phyloP scores from a whole-genome alignment of 139 green algal genomes.

The Raphidocelis subcapitata region DNA sequence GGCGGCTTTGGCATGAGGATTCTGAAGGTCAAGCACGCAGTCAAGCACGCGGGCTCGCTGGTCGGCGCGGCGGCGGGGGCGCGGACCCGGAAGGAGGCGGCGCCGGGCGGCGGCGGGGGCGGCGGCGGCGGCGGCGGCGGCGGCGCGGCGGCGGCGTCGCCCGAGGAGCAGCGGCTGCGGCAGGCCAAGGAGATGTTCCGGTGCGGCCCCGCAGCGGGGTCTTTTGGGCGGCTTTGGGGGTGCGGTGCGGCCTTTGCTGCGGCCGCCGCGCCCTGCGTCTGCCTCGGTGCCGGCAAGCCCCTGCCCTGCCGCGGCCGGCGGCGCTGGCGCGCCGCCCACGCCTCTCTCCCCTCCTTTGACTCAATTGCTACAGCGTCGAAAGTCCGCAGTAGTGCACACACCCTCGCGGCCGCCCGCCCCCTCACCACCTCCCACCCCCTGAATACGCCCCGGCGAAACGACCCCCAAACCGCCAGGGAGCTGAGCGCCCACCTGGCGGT shows the following conservation, averaged over 20 bases:
- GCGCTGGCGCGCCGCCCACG: too few species aligned
- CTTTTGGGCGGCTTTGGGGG: background rate
- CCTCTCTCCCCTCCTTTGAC: too few species aligned
- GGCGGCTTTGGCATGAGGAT: too few species aligned
- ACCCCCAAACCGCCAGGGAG: conserved; percentile 14
- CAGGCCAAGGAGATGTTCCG: conserved; percentile 45
- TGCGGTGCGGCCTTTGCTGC: too few species aligned
- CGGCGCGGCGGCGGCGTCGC: conserved; percentile 15
- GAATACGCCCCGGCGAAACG: too few species aligned
- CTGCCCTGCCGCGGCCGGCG: too few species aligned
- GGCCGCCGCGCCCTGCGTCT: too few species aligned
- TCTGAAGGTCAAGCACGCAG: too few species aligned
- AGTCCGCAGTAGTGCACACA: too few species aligned
- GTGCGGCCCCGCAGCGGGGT: conserved; percentile 2
- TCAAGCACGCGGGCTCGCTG: too few species aligned
- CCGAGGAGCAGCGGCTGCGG: conserved; percentile 32
- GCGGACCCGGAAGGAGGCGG: background rate
- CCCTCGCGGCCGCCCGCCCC: background rate
- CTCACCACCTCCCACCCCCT: background rate
- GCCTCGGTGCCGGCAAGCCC: too few species aligned
- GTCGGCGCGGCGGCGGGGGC: background rate
- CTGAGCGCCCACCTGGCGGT: conserved; percentile 41
- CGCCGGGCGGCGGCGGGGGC: background rate
- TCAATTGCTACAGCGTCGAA: too few species aligned
- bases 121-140: background rate